Base-by-base conservation (phyloP, 352 stramenopile species). In the Pythium coloratum region DNA sequence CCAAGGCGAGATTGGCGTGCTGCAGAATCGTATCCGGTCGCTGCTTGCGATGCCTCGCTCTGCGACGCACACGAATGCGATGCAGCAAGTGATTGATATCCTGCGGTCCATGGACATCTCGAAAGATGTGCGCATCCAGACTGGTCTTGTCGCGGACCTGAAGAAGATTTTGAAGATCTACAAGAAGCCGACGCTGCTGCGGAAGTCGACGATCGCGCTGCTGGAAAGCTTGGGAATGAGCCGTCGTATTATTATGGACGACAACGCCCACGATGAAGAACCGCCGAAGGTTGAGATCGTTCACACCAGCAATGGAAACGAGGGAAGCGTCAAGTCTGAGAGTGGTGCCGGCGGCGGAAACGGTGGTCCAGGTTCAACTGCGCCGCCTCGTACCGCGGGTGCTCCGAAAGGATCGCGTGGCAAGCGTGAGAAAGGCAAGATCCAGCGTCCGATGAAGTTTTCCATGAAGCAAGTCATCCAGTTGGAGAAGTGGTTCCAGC, bases 361-460 rank as follows among this genome's bases (percentile, higher is more conserved):
- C 6, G 49, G 49, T 2, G 28, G 3, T n/a, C 9, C 20, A 6
- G 28, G 49, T 14, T n/a, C 28, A 6, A 34, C 49, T 18, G 13
- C 61, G 18, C 44, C 61, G 6, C 56, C 62, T 2, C 42, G 40
- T 28, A 24, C 56, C 13, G 42, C 50, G 3, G 12, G 36, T 16
- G 18, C 42, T 8, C 32, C 28, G 13, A 60, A 69, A n/a, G 26
- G 44, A 53, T 59, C 72, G 20, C 76, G 80, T 49, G 73, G 69
- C 6, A 88, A 88, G 61, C 74, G 67, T 10, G 74, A 86, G 62
- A 92, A 91, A 49, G 77, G 77, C 2, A 82, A 80, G 55, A 79
- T 90, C 16, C 78, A 81, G 32, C 84, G 86, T 0, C 86, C 84
- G 5, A 95, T 95, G 86, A 95, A 95, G 59, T 95, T 95, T 47